Percentiles rank a stretch among this genome's conserved stretches.
Evolutionary conservation across 306 rosid genomes (phyloP).

Genomic region (Trifolium pratense): DNA sequence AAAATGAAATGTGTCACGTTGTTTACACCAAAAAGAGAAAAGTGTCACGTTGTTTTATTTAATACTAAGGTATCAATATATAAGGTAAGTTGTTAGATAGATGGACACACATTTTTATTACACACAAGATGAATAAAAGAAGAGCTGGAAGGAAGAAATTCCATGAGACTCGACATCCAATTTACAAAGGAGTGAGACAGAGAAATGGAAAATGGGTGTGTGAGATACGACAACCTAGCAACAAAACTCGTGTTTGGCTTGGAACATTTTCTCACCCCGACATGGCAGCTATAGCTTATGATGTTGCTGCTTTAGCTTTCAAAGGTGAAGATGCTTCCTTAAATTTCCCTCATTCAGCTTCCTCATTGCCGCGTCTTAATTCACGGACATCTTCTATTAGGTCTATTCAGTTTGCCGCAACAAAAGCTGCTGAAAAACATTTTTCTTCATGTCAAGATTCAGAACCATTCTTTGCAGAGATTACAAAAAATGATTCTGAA

Average conservation of each 20-base stretch:
- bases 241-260: conserved; percentile 65
- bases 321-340: conserved; percentile 55
- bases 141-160: conserved; percentile 72
- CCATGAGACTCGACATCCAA: conserved; percentile 74
- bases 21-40: too few relatives aligned
- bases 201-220: conserved; percentile 83
- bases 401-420: conserved; percentile 46
- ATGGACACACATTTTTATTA: background rate
- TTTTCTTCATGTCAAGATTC: background rate
- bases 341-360: conserved; percentile 50
- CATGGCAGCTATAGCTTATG: conserved; percentile 80
- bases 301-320: conserved; percentile 65
- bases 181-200: conserved; percentile 69
- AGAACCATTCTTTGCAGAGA: background rate
- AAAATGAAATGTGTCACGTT: background rate
- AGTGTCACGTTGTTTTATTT: conserved; percentile 2
- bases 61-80: background rate
- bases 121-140: conserved; percentile 45
- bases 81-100: background rate
- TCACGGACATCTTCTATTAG: conserved; percentile 35
- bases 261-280: conserved; percentile 67
- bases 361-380: conserved; percentile 30
- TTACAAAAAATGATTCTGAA: background rate
- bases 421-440: conserved; percentile 38
- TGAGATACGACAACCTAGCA: conserved; percentile 64